Conservation (phyloP, 169 alveolate species). For the Cystoisospora suis region DNA sequence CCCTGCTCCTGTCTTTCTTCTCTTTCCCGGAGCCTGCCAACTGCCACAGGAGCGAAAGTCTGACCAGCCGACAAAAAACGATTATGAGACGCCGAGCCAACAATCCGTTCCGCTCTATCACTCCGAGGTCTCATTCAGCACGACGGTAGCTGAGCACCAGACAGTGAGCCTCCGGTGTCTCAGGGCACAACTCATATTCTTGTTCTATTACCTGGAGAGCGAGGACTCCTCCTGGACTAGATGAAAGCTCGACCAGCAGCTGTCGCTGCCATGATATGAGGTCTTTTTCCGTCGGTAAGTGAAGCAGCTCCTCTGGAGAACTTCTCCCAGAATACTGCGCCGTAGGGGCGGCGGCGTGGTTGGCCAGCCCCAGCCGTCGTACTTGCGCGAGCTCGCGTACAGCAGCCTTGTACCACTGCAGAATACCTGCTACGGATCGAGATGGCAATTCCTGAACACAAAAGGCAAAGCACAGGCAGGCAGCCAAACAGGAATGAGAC, state of each 20-base stretch:
- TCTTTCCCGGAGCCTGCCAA: no score
- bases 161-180: no score
- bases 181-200: no score
- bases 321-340: not conserved
- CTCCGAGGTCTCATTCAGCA: no score
- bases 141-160: no score
- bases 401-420: constrained; percentile 3
- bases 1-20: no score
- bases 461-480: not conserved
- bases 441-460: not conserved
- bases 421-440: not conserved
- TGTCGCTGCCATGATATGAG: not conserved
- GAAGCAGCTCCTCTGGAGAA: not conserved
- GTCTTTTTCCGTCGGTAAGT: not conserved
- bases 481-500: not conserved
- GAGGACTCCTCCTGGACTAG: not conserved
- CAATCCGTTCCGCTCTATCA: no score
- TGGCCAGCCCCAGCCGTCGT: not conserved
- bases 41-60: no score
- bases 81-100: no score
- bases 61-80: no score
- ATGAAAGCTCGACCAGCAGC: not conserved
- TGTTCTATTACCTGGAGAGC: no score
- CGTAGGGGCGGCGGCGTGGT: not conserved
- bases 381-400: not conserved